These are phyloP conservation scores for Colletotrichum acutatum DNA, from an alignment of 2,329 filamentous ascomycete species.

Conservation along the genomic window DNA sequence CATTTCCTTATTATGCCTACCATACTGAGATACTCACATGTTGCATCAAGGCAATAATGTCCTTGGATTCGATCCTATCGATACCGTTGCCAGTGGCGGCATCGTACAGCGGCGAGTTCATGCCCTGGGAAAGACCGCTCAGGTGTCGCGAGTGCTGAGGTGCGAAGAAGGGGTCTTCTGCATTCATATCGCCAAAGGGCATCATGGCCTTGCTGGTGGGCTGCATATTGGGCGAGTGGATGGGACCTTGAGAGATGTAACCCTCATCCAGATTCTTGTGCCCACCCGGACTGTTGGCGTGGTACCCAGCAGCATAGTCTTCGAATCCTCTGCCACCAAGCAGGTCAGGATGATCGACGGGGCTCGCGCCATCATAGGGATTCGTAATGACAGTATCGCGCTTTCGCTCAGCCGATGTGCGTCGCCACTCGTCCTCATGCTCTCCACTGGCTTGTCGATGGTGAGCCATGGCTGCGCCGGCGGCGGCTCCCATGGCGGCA, in stretches of 20 bases:
- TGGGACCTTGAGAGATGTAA: conserved; percentile 82
- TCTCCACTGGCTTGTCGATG: conserved; percentile 67
- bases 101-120: conserved; percentile 91
- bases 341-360: conserved; percentile 67
- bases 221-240: conserved; percentile 64
- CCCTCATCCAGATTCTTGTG: conserved; percentile 82
- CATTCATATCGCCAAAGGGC: conserved; percentile 51
- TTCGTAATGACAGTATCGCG: conserved; percentile 75
- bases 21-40: conserved; percentile 68
- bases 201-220: conserved; percentile 66
- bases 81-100: conserved; percentile 87
- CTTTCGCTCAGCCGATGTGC: conserved; percentile 71
- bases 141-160: conserved; percentile 73
- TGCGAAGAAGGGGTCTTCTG: conserved; percentile 75
- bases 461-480: conserved; percentile 58
- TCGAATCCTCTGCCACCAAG: conserved; percentile 52
- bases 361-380: conserved; percentile 73
- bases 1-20: neutral
- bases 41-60: conserved; percentile 97
- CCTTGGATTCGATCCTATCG: conserved; percentile 93
- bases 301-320: conserved; percentile 56
- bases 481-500: conserved; percentile 63
- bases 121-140: conserved; percentile 92
- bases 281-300: conserved; percentile 66
- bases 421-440: conserved; percentile 72